phyloP scores from a whole-genome alignment of 2,329 filamentous ascomycete genomes.

The Aspergillus brunneoviolaceus region DNA sequence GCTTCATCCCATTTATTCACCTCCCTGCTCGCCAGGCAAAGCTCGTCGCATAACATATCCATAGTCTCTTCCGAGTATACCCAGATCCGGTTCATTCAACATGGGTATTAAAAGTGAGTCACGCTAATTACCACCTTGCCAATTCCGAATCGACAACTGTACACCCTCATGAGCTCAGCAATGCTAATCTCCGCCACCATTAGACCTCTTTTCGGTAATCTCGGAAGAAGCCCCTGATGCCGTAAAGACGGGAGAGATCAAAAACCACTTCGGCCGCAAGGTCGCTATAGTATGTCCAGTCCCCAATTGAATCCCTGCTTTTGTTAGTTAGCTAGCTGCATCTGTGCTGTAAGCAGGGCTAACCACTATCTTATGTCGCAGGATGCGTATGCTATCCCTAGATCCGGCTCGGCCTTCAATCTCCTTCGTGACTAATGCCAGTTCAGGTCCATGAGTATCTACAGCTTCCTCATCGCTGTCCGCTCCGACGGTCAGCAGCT shows the following conservation, averaged over 20 bases:
- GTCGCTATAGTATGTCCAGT: constrained; percentile 78
- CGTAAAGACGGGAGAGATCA: constrained; percentile 96
- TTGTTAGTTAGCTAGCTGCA: constrained; percentile 19
- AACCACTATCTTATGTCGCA: constrained; percentile 26
- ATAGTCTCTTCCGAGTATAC: no score
- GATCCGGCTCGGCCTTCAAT: not conserved
- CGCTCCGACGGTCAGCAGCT: constrained; percentile 95
- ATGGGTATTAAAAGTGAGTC: constrained; percentile 55
- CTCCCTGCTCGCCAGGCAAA: no score
- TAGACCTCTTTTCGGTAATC: constrained; percentile 74
- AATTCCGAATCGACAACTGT: constrained; percentile 55
- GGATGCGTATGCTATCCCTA: constrained; percentile 54
- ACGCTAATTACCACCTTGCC: not conserved
- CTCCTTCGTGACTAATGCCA: constrained; percentile 19
- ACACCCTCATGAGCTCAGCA: constrained; percentile 38
- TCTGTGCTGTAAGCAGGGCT: not conserved
- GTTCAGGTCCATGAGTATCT: constrained; percentile 89
- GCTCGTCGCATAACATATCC: no score
- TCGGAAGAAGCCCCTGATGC: constrained; percentile 93
- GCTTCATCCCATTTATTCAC: no score
- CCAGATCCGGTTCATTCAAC: constrained; percentile 11
- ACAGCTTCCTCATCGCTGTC: constrained; percentile 97
- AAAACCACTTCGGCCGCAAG: constrained; percentile 97
- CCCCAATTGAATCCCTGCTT: not conserved
- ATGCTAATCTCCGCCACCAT: constrained; percentile 15